These are phyloP conservation scores for Backusella australiensis DNA, from an alignment of 192 early-diverging fungal genomes.

Conservation along the genomic window DNA sequence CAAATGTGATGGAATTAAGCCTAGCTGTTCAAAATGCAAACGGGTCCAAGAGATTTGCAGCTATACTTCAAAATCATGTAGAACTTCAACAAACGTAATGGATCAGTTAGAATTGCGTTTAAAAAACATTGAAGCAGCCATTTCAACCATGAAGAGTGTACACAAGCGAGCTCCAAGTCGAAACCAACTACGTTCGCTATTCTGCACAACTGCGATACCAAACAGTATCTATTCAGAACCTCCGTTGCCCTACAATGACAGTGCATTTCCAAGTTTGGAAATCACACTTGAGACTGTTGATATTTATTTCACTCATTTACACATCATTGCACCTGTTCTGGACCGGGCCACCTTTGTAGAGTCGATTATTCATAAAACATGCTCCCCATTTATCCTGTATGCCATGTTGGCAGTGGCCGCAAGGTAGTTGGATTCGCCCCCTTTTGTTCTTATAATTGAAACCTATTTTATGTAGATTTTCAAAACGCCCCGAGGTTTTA, in stretches of 20 bases:
- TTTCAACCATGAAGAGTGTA: not conserved
- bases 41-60: constrained; percentile 68
- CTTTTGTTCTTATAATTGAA: no score
- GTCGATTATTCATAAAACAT: constrained; percentile 39
- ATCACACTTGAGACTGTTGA: constrained; percentile 45
- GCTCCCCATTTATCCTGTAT: constrained; percentile 42
- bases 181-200: not conserved
- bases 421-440: constrained; percentile 22
- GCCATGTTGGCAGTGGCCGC: constrained; percentile 44
- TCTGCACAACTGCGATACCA: not conserved
- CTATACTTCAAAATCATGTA: constrained; percentile 80
- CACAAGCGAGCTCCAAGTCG: not conserved
- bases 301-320: constrained; percentile 45
- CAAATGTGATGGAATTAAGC: constrained; percentile 81
- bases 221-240: not conserved
- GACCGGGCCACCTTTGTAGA: constrained; percentile 43
- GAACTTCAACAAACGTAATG: constrained; percentile 78
- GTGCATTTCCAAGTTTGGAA: constrained; percentile 37
- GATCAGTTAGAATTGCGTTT: constrained; percentile 70
- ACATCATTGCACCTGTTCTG: constrained; percentile 42
- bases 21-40: constrained; percentile 77
- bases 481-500: constrained; percentile 41
- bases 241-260: not conserved
- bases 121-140: constrained; percentile 71
- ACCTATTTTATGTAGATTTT: constrained; percentile 32